Conservation (phyloP, 2,329 filamentous ascomycete species). For the Dactylellina leptospora region DNA sequence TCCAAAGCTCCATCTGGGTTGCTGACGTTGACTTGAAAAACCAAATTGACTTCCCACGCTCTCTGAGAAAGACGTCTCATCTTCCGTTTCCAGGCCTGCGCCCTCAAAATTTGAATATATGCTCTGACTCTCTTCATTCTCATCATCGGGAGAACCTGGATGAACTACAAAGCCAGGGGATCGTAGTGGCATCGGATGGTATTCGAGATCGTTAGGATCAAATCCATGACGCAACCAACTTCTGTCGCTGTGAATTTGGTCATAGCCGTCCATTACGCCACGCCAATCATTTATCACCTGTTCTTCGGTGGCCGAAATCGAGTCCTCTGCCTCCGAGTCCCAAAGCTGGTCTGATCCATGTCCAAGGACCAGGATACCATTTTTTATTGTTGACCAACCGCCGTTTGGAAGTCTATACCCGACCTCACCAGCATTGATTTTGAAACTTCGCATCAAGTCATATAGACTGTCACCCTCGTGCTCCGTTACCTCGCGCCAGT, state of each 20-base stretch:
- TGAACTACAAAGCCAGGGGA: too few species aligned
- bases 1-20: background rate
- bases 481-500: background rate
- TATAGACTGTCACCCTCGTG: background rate
- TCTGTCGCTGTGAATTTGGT: background rate
- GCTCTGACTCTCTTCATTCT: too few species aligned
- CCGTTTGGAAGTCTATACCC: background rate
- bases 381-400: background rate
- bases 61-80: too few species aligned
- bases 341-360: background rate
- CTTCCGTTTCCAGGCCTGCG: too few species aligned
- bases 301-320: slow-evolving; percentile 4
- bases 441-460: background rate
- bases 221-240: slow-evolving; percentile 3
- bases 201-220: slow-evolving; percentile 11
- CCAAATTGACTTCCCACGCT: too few species aligned
- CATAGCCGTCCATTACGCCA: background rate
- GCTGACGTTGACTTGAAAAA: too few species aligned
- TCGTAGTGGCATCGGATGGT: slow-evolving; percentile 6
- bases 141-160: too few species aligned
- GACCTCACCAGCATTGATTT: background rate
- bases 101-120: too few species aligned
- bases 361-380: background rate
- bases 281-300: background rate
- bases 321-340: background rate